These are phyloP conservation scores for Ashbya aceris DNA, from an alignment of 1,139 yeast genomes.

Conservation along the genomic window DNA sequence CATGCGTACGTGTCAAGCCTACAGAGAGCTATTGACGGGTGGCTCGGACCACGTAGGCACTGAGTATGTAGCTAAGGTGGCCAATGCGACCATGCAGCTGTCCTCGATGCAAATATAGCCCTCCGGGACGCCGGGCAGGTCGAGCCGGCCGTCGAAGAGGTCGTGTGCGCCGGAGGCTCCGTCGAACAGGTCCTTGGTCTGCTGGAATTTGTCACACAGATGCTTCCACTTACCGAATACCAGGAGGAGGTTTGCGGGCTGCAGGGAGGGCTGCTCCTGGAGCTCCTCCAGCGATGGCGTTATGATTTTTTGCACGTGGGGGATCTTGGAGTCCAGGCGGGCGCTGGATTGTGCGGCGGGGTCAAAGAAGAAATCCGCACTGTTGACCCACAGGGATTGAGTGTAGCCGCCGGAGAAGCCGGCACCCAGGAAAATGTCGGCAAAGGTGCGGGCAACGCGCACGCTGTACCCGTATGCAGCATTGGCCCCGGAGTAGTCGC, in stretches of 20 bases:
- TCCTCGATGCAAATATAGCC: conserved; percentile 48
- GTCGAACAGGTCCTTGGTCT: conserved; percentile 39
- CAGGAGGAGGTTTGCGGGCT: conserved; percentile 37
- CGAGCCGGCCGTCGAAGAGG: conserved; percentile 59
- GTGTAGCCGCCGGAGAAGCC: conserved; percentile 62
- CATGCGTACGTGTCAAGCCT: not conserved
- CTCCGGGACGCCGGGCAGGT: conserved; percentile 44
- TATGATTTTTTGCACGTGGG: conserved; percentile 16
- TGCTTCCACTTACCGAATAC: conserved; percentile 60
- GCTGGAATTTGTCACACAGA: conserved; percentile 41
- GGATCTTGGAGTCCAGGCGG: conserved; percentile 18
- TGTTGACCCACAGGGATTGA: conserved; percentile 52
- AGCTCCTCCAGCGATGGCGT: conserved; percentile 9
- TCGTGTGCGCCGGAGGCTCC: conserved; percentile 48
- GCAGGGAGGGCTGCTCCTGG: conserved; percentile 6
- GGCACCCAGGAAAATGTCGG: conserved; percentile 62
- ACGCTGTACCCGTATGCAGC: conserved; percentile 70
- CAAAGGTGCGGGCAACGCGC: conserved; percentile 52
- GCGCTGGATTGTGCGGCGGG: conserved; percentile 18
- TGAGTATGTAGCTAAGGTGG: conserved; percentile 29
- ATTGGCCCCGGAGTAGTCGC: conserved; percentile 44
- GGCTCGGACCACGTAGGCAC: not conserved
- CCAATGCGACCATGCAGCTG: conserved; percentile 52
- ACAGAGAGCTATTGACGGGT: not conserved
- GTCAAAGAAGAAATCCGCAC: conserved; percentile 51